phyloP scores from a whole-genome alignment of 2,329 filamentous ascomycete species.

The Pestalotiopsis sp. region DNA sequence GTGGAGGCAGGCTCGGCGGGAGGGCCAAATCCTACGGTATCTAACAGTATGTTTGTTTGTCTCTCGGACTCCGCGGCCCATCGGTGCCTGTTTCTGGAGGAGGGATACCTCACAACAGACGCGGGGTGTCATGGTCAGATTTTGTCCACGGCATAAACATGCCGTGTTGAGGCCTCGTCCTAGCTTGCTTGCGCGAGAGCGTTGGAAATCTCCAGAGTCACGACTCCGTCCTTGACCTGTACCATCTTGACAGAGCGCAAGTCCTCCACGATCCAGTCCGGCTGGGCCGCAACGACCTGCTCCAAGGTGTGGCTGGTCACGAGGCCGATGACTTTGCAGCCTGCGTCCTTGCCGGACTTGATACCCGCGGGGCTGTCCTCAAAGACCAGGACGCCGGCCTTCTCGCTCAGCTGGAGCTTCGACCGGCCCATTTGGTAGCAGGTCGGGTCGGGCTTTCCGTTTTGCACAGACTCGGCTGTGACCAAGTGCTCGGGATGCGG shows the following conservation, averaged over 20 bases:
- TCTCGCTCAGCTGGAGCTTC: constrained; percentile 56
- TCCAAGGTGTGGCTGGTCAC: constrained; percentile 79
- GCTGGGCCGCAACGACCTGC: constrained; percentile 73
- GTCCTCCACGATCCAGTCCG: constrained; percentile 86
- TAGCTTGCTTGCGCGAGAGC: constrained; percentile 41
- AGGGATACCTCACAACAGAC: too few species aligned
- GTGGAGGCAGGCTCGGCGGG: too few species aligned
- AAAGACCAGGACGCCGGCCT: constrained; percentile 68
- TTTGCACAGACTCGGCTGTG: constrained; percentile 73
- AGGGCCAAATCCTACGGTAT: too few species aligned
- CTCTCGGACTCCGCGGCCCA: too few species aligned
- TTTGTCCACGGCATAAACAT: background rate
- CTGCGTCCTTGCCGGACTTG: constrained; percentile 79
- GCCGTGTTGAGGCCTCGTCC: background rate
- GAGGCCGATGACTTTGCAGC: constrained; percentile 82
- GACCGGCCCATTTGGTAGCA: constrained; percentile 73
- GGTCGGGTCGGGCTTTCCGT: constrained; percentile 77
- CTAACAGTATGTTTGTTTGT: too few species aligned
- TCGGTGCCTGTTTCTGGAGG: too few species aligned
- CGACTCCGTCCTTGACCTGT: constrained; percentile 56
- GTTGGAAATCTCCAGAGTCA: constrained; percentile 70
- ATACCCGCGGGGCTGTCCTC: constrained; percentile 92
- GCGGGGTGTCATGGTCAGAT: background rate
- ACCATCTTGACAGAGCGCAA: constrained; percentile 72
- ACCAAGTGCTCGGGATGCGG: constrained; percentile 68